These are phyloP conservation scores for Apiotrichum sp. DNA, from an alignment of 1,284 basidiomycete genomes.

Conservation along the genomic window DNA sequence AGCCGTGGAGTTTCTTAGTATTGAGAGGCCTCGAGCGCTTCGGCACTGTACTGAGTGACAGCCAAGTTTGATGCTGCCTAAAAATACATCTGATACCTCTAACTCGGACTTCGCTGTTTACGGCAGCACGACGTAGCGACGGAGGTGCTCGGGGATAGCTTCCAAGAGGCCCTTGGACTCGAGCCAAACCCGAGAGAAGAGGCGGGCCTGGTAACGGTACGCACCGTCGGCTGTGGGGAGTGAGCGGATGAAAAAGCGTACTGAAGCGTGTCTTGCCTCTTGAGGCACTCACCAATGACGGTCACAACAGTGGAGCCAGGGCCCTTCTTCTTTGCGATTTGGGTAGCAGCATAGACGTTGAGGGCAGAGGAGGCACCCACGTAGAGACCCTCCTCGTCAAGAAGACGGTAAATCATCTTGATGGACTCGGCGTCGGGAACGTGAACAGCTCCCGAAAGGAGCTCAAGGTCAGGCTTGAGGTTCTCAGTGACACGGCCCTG, in stretches of 20 bases:
- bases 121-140: conserved; percentile 75
- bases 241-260: not conserved
- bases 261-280: not conserved
- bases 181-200: conserved; percentile 95
- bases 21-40: too few relatives aligned
- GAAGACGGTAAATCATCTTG: conserved; percentile 84
- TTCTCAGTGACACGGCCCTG: conserved; percentile 97
- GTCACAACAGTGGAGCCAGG: conserved; percentile 76
- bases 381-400: conserved; percentile 91
- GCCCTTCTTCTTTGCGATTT: conserved; percentile 80
- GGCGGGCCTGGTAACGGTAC: conserved; percentile 73
- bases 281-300: conserved; percentile 51
- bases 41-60: too few relatives aligned
- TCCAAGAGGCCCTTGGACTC: conserved; percentile 70
- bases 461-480: conserved; percentile 71
- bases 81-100: not conserved
- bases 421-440: conserved; percentile 88
- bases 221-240: conserved; percentile 1
- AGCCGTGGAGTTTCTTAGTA: too few relatives aligned
- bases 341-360: conserved; percentile 88
- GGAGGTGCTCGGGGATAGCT: conserved; percentile 76
- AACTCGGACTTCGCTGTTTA: conserved; percentile 20
- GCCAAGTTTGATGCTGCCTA: not conserved
- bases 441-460: conserved; percentile 74
- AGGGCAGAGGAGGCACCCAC: conserved; percentile 92